Percentiles rank a stretch among this genome's conserved stretches.
These are phyloP conservation scores for Barnettozyma pratensis DNA, from an alignment of 805 yeast species.

Conservation along the genomic window DNA sequence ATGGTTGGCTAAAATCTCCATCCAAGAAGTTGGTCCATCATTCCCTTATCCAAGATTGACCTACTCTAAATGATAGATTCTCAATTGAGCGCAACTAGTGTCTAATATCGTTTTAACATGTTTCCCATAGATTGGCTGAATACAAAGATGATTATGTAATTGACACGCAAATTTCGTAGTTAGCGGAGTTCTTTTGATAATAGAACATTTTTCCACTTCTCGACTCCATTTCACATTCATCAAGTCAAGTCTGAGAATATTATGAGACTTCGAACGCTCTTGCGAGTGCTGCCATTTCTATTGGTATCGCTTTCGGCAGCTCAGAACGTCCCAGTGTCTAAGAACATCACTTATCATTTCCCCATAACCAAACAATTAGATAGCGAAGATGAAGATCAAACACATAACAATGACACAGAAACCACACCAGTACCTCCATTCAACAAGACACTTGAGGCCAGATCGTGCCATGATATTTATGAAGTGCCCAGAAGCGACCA, in stretches of 20 bases:
- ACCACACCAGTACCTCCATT: not conserved
- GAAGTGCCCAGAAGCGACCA: slow-evolving; percentile 11
- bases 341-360: not conserved
- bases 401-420: not conserved
- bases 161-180: not conserved
- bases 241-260: no score
- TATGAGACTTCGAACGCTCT: not conserved
- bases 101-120: no score
- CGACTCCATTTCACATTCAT: no score
- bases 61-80: slow-evolving; percentile 11
- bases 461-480: slow-evolving; percentile 18
- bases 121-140: no score
- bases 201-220: no score
- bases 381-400: not conserved
- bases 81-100: no score
- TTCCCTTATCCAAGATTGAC: slow-evolving; percentile 51
- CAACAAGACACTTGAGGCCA: not conserved
- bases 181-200: not conserved
- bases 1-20: slow-evolving; percentile 90
- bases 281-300: no score
- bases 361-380: not conserved
- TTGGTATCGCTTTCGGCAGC: not conserved
- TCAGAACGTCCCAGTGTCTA: not conserved
- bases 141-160: no score
- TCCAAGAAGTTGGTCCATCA: slow-evolving; percentile 92